These are phyloP conservation scores for Basipetospora chlamydospora DNA, from an alignment of 2,329 filamentous ascomycete species.

Conservation along the genomic window DNA sequence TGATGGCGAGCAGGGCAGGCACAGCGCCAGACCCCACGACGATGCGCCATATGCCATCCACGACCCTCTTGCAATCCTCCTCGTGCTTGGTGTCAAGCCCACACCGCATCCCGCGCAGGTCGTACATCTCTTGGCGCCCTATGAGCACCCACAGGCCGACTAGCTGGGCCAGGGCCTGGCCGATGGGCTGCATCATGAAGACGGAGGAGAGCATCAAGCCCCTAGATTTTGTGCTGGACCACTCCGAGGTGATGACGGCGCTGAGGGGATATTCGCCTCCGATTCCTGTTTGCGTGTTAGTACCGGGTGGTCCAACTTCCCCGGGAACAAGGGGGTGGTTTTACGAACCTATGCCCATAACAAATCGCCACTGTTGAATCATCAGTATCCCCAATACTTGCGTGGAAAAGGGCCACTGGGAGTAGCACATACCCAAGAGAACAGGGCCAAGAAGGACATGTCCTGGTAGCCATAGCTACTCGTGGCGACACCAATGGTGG, in stretches of 20 bases:
- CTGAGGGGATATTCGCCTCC: slow-evolving; percentile 55
- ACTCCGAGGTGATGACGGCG: slow-evolving; percentile 55
- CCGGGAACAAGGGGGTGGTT: neutral
- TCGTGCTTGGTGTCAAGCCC: slow-evolving; percentile 29
- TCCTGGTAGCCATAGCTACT: slow-evolving; percentile 33
- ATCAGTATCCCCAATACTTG: no score
- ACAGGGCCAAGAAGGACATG: slow-evolving; percentile 34
- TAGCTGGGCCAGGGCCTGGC: slow-evolving; percentile 49
- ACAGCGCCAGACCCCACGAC: slow-evolving; percentile 51
- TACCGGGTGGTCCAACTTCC: no score
- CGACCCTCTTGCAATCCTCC: slow-evolving; percentile 27
- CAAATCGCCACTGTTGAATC: slow-evolving; percentile 35
- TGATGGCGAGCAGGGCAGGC: slow-evolving; percentile 46
- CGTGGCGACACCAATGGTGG: slow-evolving; percentile 41
- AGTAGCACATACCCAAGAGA: slow-evolving; percentile 27
- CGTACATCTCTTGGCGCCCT: slow-evolving; percentile 25
- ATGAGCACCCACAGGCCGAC: slow-evolving; percentile 41
- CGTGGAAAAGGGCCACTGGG: no score
- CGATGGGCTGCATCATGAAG: slow-evolving; percentile 56
- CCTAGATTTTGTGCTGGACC: slow-evolving; percentile 45
- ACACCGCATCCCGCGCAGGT: slow-evolving; percentile 29
- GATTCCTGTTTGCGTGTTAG: slow-evolving; percentile 29
- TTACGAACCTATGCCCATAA: slow-evolving; percentile 34
- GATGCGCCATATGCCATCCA: slow-evolving; percentile 53
- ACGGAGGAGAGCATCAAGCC: slow-evolving; percentile 54